phyloP scores from a whole-genome alignment of 2,329 filamentous ascomycete genomes.

The Biscogniauxia mediterranea region DNA sequence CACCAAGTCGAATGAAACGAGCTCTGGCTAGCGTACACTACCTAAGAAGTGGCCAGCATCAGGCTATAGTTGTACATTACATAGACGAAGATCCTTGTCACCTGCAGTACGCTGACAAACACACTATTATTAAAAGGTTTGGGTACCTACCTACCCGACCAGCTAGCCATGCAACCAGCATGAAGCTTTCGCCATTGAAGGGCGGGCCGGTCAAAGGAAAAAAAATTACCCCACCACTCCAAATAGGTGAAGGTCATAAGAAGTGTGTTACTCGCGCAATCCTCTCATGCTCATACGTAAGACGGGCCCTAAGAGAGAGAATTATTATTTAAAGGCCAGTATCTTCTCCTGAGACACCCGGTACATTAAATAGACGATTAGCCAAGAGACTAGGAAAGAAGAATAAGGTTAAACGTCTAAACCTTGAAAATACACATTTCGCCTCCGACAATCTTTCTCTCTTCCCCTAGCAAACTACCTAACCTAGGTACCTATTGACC shows the following conservation, averaged over 20 bases:
- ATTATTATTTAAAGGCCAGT: background rate
- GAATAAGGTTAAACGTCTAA: background rate
- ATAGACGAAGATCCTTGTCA: too few species aligned
- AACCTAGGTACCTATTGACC: too few species aligned
- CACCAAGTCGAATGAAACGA: too few species aligned
- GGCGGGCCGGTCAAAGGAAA: conserved; percentile 3
- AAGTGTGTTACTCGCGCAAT: background rate
- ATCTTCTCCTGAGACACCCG: background rate
- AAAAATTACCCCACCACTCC: background rate
- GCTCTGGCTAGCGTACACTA: too few species aligned
- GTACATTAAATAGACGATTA: background rate
- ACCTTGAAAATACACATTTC: background rate
- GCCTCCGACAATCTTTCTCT: background rate
- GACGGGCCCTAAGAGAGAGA: background rate
- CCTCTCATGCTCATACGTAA: background rate
- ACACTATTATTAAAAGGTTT: background rate
- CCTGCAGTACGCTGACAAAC: too few species aligned
- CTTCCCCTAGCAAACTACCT: background rate
- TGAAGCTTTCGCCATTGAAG: conserved; percentile 6
- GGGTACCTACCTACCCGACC: background rate
- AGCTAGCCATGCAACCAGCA: background rate
- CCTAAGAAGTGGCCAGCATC: too few species aligned
- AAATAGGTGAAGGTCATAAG: background rate
- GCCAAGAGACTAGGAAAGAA: background rate
- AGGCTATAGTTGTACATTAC: too few species aligned